Percentiles rank a stretch among this genome's conserved stretches.
These are phyloP conservation scores for Didymosphaeria variabile DNA, from an alignment of 2,329 filamentous ascomycete species.

Conservation along the genomic window DNA sequence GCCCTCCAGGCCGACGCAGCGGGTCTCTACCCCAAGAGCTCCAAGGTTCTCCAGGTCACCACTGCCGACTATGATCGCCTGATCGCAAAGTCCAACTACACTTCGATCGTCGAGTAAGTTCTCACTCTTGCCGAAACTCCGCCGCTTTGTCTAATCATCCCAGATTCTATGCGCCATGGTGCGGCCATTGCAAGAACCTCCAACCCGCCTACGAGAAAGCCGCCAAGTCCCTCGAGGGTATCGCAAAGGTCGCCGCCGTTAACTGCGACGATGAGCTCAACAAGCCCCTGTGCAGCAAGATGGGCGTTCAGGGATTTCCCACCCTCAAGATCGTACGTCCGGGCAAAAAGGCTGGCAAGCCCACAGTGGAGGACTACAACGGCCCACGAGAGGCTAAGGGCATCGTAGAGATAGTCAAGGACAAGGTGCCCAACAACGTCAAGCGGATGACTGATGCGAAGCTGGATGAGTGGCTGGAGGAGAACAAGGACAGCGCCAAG, in stretches of 20 bases:
- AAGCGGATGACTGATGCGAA: constrained; percentile 81
- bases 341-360: constrained; percentile 80
- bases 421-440: constrained; percentile 92
- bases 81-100: constrained; percentile 89
- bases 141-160: constrained; percentile 33
- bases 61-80: constrained; percentile 80
- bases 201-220: constrained; percentile 96
- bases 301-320: constrained; percentile 94
- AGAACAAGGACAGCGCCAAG: constrained; percentile 76
- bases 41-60: constrained; percentile 84
- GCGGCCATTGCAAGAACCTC: constrained; percentile 94
- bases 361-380: constrained; percentile 89
- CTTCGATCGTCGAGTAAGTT: constrained; percentile 61
- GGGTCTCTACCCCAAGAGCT: constrained; percentile 84
- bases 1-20: constrained; percentile 74
- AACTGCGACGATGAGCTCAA: constrained; percentile 95
- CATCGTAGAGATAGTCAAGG: constrained; percentile 85
- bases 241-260: constrained; percentile 92
- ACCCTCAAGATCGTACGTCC: constrained; percentile 94
- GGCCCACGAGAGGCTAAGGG: constrained; percentile 83
- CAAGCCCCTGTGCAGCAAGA: constrained; percentile 83
- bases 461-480: constrained; percentile 75
- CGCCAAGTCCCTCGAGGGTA: constrained; percentile 85
- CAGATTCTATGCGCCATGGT: constrained; percentile 98
- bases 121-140: neutral